A percentile compares a stretch with the other conserved stretches of the same genome.
Conservation (phyloP, 2,329 filamentous ascomycete species). For the Xylaria sp. region DNA sequence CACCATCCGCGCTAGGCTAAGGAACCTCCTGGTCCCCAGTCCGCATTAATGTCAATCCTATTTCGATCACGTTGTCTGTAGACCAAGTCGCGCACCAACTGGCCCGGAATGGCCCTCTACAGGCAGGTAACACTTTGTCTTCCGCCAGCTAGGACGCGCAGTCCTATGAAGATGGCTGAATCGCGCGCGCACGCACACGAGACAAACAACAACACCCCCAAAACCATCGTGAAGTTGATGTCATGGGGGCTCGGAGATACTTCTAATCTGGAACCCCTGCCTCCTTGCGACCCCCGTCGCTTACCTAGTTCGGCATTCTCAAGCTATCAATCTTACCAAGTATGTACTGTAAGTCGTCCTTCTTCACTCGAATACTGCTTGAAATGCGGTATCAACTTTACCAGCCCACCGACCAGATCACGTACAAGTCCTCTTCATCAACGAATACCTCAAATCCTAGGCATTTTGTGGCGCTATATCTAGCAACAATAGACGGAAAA, state of each 20-base stretch:
- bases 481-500: background rate
- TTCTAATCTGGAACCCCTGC: conserved; percentile 21
- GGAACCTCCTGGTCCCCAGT: conserved; percentile 14
- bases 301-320: conserved; percentile 13
- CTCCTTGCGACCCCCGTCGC: conserved; percentile 9
- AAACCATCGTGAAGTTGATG: conserved; percentile 22
- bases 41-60: conserved; percentile 31
- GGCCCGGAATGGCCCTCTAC: conserved; percentile 21
- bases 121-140: conserved; percentile 2
- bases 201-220: conserved; percentile 10
- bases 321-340: background rate
- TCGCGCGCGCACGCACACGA: conserved; percentile 17
- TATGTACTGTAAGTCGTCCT: background rate
- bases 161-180: conserved; percentile 13
- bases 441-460: background rate
- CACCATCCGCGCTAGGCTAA: background rate
- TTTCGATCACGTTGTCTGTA: conserved; percentile 28
- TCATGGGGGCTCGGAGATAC: conserved; percentile 32
- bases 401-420: background rate
- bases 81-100: conserved; percentile 21
- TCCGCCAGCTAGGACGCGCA: conserved; percentile 6
- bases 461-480: background rate
- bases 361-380: background rate
- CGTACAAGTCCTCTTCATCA: background rate
- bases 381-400: background rate